Percentiles rank a stretch among this genome's conserved stretches.
These are phyloP conservation scores for Microdochium trichocladiopsis DNA, from an alignment of 2,329 filamentous ascomycete species.

Conservation along the genomic window DNA sequence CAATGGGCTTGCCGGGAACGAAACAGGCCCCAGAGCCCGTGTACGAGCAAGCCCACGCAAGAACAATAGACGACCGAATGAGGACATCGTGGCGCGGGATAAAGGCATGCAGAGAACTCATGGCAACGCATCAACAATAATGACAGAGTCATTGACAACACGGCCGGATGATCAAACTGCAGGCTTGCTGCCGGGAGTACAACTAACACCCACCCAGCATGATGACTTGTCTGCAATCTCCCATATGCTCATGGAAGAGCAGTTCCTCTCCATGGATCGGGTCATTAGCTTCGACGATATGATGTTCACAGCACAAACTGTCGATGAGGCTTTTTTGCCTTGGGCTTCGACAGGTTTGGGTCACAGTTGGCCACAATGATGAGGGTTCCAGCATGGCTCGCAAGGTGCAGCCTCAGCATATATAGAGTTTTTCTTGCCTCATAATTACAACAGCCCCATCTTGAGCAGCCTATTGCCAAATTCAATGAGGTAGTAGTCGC, in stretches of 20 bases:
- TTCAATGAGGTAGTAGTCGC: constrained; percentile 39
- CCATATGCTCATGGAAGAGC: constrained; percentile 12
- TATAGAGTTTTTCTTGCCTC: neutral
- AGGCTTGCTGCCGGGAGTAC: too few relatives aligned
- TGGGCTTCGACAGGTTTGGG: neutral
- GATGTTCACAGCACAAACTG: constrained; percentile 11
- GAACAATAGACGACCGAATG: too few relatives aligned
- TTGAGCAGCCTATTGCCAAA: constrained; percentile 38
- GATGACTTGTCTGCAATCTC: constrained; percentile 20
- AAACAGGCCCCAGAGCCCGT: too few relatives aligned
- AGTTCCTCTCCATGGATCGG: constrained; percentile 17
- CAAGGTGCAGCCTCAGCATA: too few relatives aligned
- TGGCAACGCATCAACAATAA: neutral
- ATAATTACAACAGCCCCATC: constrained; percentile 20
- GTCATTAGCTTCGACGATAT: constrained; percentile 26
- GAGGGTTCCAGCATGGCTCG: too few relatives aligned
- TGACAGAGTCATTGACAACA: too few relatives aligned
- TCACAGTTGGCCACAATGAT: too few relatives aligned
- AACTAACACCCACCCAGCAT: neutral
- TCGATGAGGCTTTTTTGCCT: neutral
- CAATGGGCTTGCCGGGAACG: too few relatives aligned
- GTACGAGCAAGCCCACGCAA: too few relatives aligned
- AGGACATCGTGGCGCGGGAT: too few relatives aligned
- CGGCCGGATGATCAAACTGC: too few relatives aligned
- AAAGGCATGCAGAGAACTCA: too few relatives aligned